Evolutionary conservation across 2,329 filamentous ascomycete genomes (phyloP).

Genomic region (Colletotrichum sp.): DNA sequence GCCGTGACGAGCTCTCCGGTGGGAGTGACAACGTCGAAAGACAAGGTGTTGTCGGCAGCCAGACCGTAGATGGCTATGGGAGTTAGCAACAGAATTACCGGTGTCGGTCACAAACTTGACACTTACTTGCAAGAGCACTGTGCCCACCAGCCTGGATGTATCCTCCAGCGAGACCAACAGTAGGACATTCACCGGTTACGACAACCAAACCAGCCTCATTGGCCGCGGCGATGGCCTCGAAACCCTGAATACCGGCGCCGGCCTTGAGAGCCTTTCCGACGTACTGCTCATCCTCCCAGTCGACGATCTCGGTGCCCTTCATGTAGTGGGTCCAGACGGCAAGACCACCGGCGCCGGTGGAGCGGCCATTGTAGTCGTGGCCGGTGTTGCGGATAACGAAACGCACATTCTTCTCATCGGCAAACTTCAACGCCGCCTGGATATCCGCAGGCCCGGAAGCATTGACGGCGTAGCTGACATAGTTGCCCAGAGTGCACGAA

Average conservation of each 20-base stretch:
- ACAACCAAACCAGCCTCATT: constrained; percentile 42
- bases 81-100: neutral
- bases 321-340: constrained; percentile 53
- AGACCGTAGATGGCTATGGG: constrained; percentile 52
- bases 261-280: constrained; percentile 55
- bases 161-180: constrained; percentile 58
- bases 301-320: constrained; percentile 44
- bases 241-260: constrained; percentile 55
- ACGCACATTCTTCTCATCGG: constrained; percentile 40
- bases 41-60: constrained; percentile 65
- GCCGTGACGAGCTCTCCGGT: constrained; percentile 53
- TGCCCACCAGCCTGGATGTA: constrained; percentile 62
- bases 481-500: constrained; percentile 38
- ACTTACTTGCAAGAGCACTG: constrained; percentile 40
- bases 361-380: constrained; percentile 46
- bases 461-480: constrained; percentile 29
- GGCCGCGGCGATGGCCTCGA: constrained; percentile 49
- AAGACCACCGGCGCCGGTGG: constrained; percentile 54
- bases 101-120: constrained; percentile 27
- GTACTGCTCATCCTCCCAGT: constrained; percentile 38
- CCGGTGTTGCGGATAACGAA: constrained; percentile 39
- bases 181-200: constrained; percentile 52
- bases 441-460: constrained; percentile 35
- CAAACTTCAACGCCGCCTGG: constrained; percentile 38
- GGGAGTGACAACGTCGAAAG: constrained; percentile 62